Evolutionary conservation across 495 filamentous ascomycete genomes (phyloP).

Genomic region (Cryomyces minteri): DNA sequence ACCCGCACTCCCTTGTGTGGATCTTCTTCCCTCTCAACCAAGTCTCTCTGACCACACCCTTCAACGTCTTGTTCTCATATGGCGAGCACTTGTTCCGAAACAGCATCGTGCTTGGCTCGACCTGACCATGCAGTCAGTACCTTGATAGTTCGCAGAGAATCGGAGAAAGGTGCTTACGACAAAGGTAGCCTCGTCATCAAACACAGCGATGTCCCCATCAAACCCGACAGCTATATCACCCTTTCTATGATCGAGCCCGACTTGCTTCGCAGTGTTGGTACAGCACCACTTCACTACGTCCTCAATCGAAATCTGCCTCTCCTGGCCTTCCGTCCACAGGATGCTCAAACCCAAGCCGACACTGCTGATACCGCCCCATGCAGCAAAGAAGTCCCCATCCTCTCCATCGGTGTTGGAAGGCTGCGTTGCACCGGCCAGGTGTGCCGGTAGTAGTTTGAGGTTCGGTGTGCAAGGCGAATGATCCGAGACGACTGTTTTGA

Average conservation of each 20-base stretch:
- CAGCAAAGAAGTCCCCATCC: conserved; percentile 76
- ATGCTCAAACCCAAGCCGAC: conserved; percentile 87
- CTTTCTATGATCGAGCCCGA: conserved; percentile 65
- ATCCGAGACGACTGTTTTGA: conserved; percentile 89
- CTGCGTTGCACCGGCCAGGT: conserved; percentile 24
- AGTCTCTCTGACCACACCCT: conserved; percentile 71
- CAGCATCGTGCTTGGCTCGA: conserved; percentile 41
- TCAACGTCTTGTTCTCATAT: conserved; percentile 69
- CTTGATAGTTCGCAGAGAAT: neutral
- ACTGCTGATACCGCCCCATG: conserved; percentile 91
- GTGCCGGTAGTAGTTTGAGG: conserved; percentile 67
- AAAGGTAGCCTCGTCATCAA: conserved; percentile 71
- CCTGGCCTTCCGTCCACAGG: conserved; percentile 59
- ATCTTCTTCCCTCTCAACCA: conserved; percentile 63
- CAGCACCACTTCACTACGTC: conserved; percentile 76
- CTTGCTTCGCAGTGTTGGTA: conserved; percentile 75
- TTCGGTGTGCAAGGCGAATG: conserved; percentile 93
- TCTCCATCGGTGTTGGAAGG: conserved; percentile 10
- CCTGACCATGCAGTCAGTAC: conserved; percentile 1
- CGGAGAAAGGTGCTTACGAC: conserved; percentile 25
- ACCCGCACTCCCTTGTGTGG: conserved; percentile 34
- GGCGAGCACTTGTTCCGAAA: conserved; percentile 92
- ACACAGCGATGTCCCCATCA: conserved; percentile 85
- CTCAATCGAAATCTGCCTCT: conserved; percentile 30
- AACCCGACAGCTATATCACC: conserved; percentile 68